Conservation (phyloP, 768 basidiomycete species). For the Boletus subparvulus region DNA sequence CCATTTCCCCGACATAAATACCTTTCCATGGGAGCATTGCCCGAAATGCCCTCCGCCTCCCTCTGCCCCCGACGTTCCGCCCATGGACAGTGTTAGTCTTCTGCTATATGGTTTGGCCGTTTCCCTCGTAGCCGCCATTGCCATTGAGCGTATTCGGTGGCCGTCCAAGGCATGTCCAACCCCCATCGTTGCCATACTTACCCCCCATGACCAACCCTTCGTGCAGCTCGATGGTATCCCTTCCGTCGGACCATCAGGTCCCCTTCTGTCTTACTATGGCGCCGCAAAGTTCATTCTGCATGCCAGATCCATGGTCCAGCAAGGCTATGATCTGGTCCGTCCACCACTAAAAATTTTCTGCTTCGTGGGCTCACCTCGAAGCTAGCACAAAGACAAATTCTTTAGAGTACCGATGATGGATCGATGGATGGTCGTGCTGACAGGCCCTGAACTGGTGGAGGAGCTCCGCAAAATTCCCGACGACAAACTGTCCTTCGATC, state of each 20-base stretch:
- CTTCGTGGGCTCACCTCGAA: slow-evolving; percentile 15
- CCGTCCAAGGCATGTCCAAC: slow-evolving; percentile 26
- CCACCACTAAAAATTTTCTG: not conserved
- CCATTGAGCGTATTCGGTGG: slow-evolving; percentile 21
- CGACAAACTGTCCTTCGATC: slow-evolving; percentile 43
- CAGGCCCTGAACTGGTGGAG: slow-evolving; percentile 43
- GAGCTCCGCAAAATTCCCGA: slow-evolving; percentile 52
- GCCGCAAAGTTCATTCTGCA: slow-evolving; percentile 31
- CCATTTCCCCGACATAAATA: slow-evolving; percentile 35
- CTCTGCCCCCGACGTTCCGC: slow-evolving; percentile 22
- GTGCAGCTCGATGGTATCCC: slow-evolving; percentile 34
- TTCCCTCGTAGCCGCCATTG: slow-evolving; percentile 10
- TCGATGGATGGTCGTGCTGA: slow-evolving; percentile 47
- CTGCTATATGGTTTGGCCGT: slow-evolving; percentile 21
- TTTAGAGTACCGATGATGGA: slow-evolving; percentile 47
- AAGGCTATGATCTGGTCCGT: slow-evolving; percentile 38
- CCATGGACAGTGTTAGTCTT: slow-evolving; percentile 26
- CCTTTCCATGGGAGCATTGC: slow-evolving; percentile 20
- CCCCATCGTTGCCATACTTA: not conserved
- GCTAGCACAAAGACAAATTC: slow-evolving; percentile 31
- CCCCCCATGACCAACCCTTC: slow-evolving; percentile 2
- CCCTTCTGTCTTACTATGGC: slow-evolving; percentile 34
- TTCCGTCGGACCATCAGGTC: slow-evolving; percentile 36
- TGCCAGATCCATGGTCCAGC: slow-evolving; percentile 34
- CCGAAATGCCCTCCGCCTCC: slow-evolving; percentile 30